Conservation (phyloP, 2,329 filamentous ascomycete genomes). For the Pseudocercospora musae region DNA sequence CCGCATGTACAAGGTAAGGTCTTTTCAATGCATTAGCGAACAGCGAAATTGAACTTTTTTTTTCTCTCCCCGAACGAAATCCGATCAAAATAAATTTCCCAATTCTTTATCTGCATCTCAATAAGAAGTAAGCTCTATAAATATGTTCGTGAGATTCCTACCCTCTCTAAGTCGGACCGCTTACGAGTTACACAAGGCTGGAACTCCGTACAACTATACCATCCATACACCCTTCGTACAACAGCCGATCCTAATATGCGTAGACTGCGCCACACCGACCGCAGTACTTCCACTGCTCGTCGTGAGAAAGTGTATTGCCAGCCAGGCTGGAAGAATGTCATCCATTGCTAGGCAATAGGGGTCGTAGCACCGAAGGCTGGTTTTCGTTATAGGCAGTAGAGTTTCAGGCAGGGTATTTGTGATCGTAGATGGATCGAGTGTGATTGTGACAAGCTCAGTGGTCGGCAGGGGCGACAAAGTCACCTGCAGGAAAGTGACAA, state of each 20-base stretch:
- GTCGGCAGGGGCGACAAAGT: too few species aligned
- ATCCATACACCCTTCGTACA: not conserved
- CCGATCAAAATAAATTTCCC: not conserved
- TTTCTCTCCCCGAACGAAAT: not conserved
- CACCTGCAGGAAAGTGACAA: too few species aligned
- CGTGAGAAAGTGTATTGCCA: not conserved
- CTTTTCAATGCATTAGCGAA: not conserved
- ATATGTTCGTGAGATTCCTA: not conserved
- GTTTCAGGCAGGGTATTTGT: too few species aligned
- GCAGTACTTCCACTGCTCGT: too few species aligned
- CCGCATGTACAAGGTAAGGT: too few species aligned
- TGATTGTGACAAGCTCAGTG: too few species aligned
- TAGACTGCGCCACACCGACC: too few species aligned
- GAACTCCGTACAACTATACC: not conserved
- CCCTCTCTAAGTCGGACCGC: not conserved
- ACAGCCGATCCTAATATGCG: not conserved
- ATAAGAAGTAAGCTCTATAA: not conserved
- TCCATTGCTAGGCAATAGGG: not conserved
- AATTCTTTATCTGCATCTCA: not conserved
- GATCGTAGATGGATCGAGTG: too few species aligned
- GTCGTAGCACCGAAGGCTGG: too few species aligned
- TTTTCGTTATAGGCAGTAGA: too few species aligned
- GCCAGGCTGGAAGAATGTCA: not conserved
- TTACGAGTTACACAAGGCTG: not conserved
- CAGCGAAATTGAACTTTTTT: not conserved